Evolutionary conservation across 2,329 filamentous ascomycete species (phyloP), one percentile per base, ranked within the genome.

Genomic region (Neonectria neomacrospora): DNA sequence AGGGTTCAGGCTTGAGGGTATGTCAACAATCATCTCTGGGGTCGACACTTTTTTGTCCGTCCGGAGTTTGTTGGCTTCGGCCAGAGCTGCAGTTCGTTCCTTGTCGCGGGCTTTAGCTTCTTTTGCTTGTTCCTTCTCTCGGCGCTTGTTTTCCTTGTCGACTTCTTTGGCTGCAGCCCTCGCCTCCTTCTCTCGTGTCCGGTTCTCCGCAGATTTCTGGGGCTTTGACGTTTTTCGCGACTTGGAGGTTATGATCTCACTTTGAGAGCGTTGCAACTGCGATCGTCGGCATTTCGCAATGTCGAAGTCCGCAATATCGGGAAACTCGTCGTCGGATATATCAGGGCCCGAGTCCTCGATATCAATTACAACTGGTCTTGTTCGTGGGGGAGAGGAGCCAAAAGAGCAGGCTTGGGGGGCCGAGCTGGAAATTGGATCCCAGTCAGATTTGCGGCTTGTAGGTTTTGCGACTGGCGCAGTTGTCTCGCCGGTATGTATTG

Each of bases 1-100:
- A 0, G 82, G 75, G 22, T 84, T 77, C 1, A 95, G 78, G 2
- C 83, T 84, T 0, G 79, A 77, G 0, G 91, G 86, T 23, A 95
- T 80, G 69, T 92, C 87, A 2, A 93, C 83, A 54, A 95, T 89
- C 91, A 96, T 95, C 75, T 96, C 91, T 0, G 85, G 85, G 0
- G 88, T 86, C 0, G 91, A 91, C 0, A 89, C 80, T 69, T 92
- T 93, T 78, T 92, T 93, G 78, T 93, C 89, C 0, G 87, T 88
- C 54, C 88, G 88, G 10, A 90, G 79, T 71, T 90, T 93, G 77
- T 95, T 95, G 44, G 89, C 91, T 66, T 92, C 88, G 3, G 88
- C 87, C 22, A 94, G 78, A 8, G 92, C 90, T 7, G 87, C 86
- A 11, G 86, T 87, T 3, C 82, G 81, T 66, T 89, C 85, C 70